A percentile compares a stretch with the other conserved stretches of the same genome.
Conservation (phyloP, 1,284 basidiomycete species). For the Irpex rosettiformis region DNA sequence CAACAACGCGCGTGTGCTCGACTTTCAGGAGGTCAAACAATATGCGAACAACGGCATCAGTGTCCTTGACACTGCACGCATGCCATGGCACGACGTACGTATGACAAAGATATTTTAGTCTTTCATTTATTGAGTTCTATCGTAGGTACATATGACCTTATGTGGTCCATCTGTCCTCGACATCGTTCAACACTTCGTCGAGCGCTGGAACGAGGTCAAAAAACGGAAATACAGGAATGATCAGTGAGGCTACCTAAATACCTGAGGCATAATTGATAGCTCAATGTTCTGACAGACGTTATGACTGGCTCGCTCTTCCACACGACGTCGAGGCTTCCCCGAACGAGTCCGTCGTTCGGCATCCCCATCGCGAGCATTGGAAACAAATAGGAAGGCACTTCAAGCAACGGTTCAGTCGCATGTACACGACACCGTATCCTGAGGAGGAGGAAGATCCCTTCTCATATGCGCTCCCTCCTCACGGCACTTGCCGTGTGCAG, state of each 20-base stretch:
- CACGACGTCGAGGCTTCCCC: constrained; percentile 60
- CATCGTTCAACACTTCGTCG: constrained; percentile 87
- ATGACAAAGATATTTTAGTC: no score
- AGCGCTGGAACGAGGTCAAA: constrained; percentile 86
- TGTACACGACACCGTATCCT: constrained; percentile 31
- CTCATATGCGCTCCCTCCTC: constrained; percentile 36
- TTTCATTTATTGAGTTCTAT: no score
- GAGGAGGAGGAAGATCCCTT: constrained; percentile 27
- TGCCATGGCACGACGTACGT: constrained; percentile 88
- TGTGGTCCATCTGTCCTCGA: constrained; percentile 84
- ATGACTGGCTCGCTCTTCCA: constrained; percentile 82
- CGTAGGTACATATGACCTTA: constrained; percentile 81
- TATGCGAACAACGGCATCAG: constrained; percentile 76
- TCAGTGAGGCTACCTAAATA: not conserved
- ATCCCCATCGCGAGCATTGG: constrained; percentile 70
- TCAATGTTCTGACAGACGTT: constrained; percentile 37
- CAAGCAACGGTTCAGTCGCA: constrained; percentile 52
- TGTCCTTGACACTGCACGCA: constrained; percentile 68
- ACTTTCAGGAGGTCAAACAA: constrained; percentile 75
- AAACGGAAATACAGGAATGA: constrained; percentile 49
- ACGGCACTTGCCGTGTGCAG: constrained; percentile 65
- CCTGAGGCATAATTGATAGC: not conserved
- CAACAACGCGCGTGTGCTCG: constrained; percentile 81
- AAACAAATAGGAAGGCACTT: constrained; percentile 55
- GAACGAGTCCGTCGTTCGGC: constrained; percentile 64